A percentile compares a stretch with the other conserved stretches of the same genome.
These are phyloP conservation scores for Fraxinus anomala DNA, from an alignment of 257 asterid genomes.

Conservation along the genomic window DNA sequence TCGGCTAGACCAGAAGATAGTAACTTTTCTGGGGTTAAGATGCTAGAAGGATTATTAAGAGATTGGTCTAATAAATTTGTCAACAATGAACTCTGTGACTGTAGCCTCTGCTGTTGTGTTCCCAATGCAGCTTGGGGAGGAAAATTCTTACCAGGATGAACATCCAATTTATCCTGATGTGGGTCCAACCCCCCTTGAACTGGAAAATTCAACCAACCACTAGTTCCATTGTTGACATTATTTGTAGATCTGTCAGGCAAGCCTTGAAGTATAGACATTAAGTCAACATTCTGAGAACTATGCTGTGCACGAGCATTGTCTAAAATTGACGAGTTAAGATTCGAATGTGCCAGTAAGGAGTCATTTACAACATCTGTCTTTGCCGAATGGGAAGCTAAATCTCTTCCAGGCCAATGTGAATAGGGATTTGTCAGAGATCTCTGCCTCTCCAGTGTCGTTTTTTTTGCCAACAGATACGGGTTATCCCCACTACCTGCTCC, in stretches of 20 bases:
- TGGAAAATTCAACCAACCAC: slow-evolving; percentile 76
- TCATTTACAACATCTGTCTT: slow-evolving; percentile 55
- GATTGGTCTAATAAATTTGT: slow-evolving; percentile 52
- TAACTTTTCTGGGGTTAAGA: slow-evolving; percentile 58
- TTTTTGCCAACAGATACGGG: slow-evolving; percentile 59
- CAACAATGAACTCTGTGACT: slow-evolving; percentile 54
- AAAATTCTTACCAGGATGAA: slow-evolving; percentile 56
- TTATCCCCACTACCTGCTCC: slow-evolving; percentile 61
- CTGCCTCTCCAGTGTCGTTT: slow-evolving; percentile 71
- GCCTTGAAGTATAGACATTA: slow-evolving; percentile 61
- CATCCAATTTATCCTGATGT: slow-evolving; percentile 67
- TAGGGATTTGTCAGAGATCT: slow-evolving; percentile 62
- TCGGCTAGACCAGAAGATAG: slow-evolving; percentile 62
- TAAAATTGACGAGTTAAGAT: slow-evolving; percentile 45
- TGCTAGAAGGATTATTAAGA: slow-evolving; percentile 53
- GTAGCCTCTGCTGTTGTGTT: slow-evolving; percentile 68
- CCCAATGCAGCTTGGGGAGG: slow-evolving; percentile 68
- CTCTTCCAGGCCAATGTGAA: slow-evolving; percentile 66
- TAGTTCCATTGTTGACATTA: slow-evolving; percentile 46
- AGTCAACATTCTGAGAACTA: slow-evolving; percentile 62
- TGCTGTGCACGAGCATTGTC: slow-evolving; percentile 54
- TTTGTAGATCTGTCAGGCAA: slow-evolving; percentile 52
- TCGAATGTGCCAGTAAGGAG: slow-evolving; percentile 48
- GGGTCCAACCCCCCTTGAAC: slow-evolving; percentile 62
- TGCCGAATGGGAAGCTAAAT: slow-evolving; percentile 47